Conservation (phyloP, 495 filamentous ascomycete species). For the Talaromyces wortmannii region DNA sequence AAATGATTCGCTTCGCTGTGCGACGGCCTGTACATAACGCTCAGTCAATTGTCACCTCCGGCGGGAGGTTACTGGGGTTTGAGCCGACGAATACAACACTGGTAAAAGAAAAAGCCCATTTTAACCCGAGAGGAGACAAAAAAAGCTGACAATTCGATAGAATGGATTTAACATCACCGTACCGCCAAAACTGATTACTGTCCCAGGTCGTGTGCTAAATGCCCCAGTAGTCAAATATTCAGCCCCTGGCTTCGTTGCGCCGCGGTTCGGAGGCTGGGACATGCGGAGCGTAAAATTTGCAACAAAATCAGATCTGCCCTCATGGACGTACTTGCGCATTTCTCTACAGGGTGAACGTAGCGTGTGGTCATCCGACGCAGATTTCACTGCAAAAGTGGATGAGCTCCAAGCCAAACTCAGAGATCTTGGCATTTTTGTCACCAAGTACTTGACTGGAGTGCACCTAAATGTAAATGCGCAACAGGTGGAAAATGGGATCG, state of each 20-base stretch:
- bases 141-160: background rate
- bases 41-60: slow-evolving; percentile 51
- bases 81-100: slow-evolving; percentile 19
- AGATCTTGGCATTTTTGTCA: slow-evolving; percentile 2
- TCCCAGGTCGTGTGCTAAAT: slow-evolving; percentile 53
- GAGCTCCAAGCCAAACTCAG: slow-evolving; percentile 2
- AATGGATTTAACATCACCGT: slow-evolving; percentile 55
- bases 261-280: slow-evolving; percentile 48
- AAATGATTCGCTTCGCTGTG: slow-evolving; percentile 67
- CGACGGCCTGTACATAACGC: slow-evolving; percentile 60
- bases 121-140: slow-evolving; percentile 53
- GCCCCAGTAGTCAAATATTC: slow-evolving; percentile 49
- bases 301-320: slow-evolving; percentile 17
- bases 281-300: slow-evolving; percentile 40
- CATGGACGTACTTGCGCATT: slow-evolving; percentile 27
- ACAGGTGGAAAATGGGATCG: slow-evolving; percentile 2
- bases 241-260: slow-evolving; percentile 9
- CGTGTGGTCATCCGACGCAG: background rate
- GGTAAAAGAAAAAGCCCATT: slow-evolving; percentile 45
- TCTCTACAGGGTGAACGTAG: background rate
- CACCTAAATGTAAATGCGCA: background rate
- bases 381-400: background rate
- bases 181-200: slow-evolving; percentile 50
- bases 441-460: background rate
- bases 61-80: slow-evolving; percentile 41